phyloP scores from a whole-genome alignment of 768 basidiomycete species.

The Naematelia encephala region DNA sequence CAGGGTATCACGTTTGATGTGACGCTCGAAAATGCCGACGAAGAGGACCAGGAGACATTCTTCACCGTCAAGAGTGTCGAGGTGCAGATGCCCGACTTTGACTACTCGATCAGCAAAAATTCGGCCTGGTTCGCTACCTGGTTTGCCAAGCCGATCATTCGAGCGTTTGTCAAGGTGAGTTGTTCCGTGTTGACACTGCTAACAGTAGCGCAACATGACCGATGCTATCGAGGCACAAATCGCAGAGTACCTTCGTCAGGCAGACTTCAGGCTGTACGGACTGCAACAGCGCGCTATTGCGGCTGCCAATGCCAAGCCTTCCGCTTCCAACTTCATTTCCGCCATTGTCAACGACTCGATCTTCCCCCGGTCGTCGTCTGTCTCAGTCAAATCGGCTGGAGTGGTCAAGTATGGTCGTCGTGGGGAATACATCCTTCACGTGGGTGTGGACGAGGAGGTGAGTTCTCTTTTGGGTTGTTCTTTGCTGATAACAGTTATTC shows the following conservation, averaged over 20 bases:
- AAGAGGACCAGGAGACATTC: conserved; percentile 52
- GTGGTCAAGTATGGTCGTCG: conserved; percentile 52
- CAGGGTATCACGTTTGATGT: conserved; percentile 52
- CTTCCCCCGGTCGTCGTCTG: conserved; percentile 38
- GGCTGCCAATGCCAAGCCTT: conserved; percentile 66
- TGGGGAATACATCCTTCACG: conserved; percentile 52
- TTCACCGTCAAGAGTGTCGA: conserved; percentile 52
- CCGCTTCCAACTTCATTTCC: conserved; percentile 47
- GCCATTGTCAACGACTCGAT: conserved; percentile 49
- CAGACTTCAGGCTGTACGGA: conserved; percentile 60
- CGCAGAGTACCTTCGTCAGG: conserved; percentile 41
- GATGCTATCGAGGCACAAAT: conserved; percentile 49
- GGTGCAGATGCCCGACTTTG: conserved; percentile 49
- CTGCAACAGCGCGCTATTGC: conserved; percentile 88
- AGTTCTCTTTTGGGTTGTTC: conserved; percentile 12
- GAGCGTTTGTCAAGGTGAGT: conserved; percentile 48
- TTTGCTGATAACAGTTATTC: conserved; percentile 36
- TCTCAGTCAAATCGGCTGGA: conserved; percentile 45
- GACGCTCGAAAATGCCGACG: conserved; percentile 52
- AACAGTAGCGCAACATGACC: conserved; percentile 41
- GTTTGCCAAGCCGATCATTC: conserved; percentile 48
- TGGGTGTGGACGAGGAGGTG: conserved; percentile 52
- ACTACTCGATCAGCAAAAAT: conserved; percentile 50
- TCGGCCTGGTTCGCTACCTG: conserved; percentile 49
- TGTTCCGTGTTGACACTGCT: neutral